These are phyloP conservation scores for Blepharisma undulans DNA, from an alignment of 169 alveolate species.

Conservation along the genomic window DNA sequence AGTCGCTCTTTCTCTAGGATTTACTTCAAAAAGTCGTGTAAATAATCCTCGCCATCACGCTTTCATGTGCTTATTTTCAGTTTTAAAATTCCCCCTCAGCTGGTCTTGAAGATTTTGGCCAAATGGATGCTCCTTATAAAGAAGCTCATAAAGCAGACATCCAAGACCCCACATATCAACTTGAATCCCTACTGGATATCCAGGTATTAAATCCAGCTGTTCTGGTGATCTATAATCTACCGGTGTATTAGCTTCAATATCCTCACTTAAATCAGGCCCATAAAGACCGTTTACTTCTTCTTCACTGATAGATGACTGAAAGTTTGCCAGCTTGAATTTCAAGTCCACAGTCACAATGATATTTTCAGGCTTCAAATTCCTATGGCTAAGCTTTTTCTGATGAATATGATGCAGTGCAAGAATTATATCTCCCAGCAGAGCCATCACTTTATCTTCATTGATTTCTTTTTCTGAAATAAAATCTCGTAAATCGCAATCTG, in stretches of 20 bases:
- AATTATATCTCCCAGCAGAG: conserved; percentile 40
- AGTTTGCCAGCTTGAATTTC: conserved; percentile 49
- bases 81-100: background rate
- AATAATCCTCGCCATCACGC: background rate
- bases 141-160: background rate
- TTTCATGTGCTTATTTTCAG: background rate
- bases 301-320: conserved; percentile 37
- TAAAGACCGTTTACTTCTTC: background rate
- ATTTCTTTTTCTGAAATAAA: background rate
- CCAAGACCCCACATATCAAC: conserved; percentile 39
- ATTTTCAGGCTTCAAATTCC: conserved; percentile 41
- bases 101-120: background rate
- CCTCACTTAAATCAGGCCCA: conserved; percentile 4
- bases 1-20: conserved; percentile 31
- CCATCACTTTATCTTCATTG: conserved; percentile 29
- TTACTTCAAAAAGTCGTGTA: background rate
- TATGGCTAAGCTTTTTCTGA: conserved; percentile 34
- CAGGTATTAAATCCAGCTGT: background rate
- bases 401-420: conserved; percentile 41
- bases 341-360: conserved; percentile 43
- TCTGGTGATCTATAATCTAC: background rate
- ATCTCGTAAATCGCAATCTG: conserved; percentile 1
- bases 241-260: background rate
- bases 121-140: background rate
- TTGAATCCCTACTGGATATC: background rate